Evolutionary conservation across 805 yeast genomes (phyloP).

Genomic region (Candida montana): DNA sequence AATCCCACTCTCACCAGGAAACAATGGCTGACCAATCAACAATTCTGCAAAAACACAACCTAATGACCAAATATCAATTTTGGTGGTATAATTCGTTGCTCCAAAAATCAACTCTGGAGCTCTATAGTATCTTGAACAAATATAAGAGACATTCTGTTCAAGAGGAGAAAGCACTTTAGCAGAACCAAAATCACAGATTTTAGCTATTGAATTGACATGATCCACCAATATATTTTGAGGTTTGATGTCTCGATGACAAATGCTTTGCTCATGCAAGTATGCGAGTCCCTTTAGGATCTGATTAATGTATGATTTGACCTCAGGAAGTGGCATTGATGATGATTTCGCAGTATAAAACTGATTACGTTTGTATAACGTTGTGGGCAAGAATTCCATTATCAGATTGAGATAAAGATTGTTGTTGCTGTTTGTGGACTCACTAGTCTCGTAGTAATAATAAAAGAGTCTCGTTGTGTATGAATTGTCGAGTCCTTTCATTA

Average conservation of each 20-base stretch:
- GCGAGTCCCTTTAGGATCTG: slow-evolving; percentile 73
- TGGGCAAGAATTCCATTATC: slow-evolving; percentile 92
- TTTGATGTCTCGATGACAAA: slow-evolving; percentile 90
- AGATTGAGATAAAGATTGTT: slow-evolving; percentile 82
- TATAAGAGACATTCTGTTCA: slow-evolving; percentile 94
- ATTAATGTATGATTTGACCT: slow-evolving; percentile 79
- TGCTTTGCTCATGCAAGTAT: slow-evolving; percentile 70
- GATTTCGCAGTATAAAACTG: slow-evolving; percentile 76
- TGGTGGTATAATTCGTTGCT: slow-evolving; percentile 92
- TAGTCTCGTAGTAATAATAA: slow-evolving; percentile 82
- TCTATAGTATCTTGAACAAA: slow-evolving; percentile 92
- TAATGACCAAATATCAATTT: slow-evolving; percentile 96
- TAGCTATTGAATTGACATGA: slow-evolving; percentile 77
- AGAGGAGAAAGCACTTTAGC: slow-evolving; percentile 86
- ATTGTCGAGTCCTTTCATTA: slow-evolving; percentile 86
- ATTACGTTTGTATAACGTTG: slow-evolving; percentile 85
- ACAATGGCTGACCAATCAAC: slow-evolving; percentile 90
- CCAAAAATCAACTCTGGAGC: slow-evolving; percentile 98
- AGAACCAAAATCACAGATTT: slow-evolving; percentile 93
- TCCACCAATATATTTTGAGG: slow-evolving; percentile 87
- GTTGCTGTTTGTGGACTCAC: slow-evolving; percentile 35
- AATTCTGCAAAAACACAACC: slow-evolving; percentile 98
- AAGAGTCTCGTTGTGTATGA: slow-evolving; percentile 82
- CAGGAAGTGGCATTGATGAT: slow-evolving; percentile 80
- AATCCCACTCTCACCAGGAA: slow-evolving; percentile 97